Evolutionary conservation across 2,329 filamentous ascomycete species (phyloP), one percentile per base, ranked within the genome.

Genomic region (Septoria petroselini): DNA sequence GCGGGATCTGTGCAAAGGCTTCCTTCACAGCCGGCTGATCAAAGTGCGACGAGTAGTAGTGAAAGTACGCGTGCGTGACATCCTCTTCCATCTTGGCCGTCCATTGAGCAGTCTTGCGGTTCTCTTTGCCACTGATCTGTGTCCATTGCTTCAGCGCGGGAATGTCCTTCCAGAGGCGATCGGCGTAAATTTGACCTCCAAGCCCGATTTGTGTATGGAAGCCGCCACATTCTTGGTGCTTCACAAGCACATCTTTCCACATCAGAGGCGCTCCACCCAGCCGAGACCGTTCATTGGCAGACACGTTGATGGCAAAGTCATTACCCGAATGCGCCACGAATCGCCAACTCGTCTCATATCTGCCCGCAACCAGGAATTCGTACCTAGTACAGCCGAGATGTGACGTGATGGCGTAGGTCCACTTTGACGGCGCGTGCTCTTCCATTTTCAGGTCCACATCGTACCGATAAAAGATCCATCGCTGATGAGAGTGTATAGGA

Each of bases 241-340:
- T 96, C 71, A 96, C 90, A 65, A 98, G 78, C 21, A 98, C 91
- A 62, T 98, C 93, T 65, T 96, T 97, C 93, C 93, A 98, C 91
- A 98, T 95, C 65, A 93, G 88, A 0, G 91, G 88, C 1, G 94
- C 80, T 1, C 93, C 93, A 23, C 93, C 93, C 1, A 97, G 79
- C 61, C 86, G 88, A 25, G 84, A 82, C 35, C 91, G 81, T 61
- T 98, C 93, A 54, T 86, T 89, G 47, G 90, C 85, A 55, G 84
- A 90, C 1, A 95, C 93, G 57, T 86, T 85, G 21, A 94, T 78
- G 0, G 89, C 86, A 68, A 97, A 98, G 67, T 98, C 93, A 65
- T 97, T 97, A 3, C 91, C 91, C 11, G 91, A 96, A 62, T 95
- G 93, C 8, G 91, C 88, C 61, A 97, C 86, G 67, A 97, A 97